phyloP scores from a whole-genome alignment of 2,329 filamentous ascomycete species.

The Emergomyces pasteurianus region DNA sequence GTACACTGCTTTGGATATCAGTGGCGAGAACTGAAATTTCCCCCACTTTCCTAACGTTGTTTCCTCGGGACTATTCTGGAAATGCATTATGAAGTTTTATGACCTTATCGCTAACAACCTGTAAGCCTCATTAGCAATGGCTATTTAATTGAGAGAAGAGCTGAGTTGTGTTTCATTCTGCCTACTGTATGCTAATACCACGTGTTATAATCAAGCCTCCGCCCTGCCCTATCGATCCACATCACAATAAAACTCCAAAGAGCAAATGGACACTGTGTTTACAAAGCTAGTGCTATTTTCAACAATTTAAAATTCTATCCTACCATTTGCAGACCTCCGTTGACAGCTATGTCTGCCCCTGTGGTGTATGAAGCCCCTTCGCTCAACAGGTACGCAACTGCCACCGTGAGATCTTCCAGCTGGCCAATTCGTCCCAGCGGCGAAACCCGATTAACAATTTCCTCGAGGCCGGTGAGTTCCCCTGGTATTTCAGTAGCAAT shows the following conservation, averaged over 20 bases:
- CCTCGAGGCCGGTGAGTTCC: background rate
- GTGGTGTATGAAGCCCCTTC: constrained; percentile 36
- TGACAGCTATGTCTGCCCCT: constrained; percentile 34
- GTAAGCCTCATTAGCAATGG: background rate
- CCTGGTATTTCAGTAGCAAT: background rate
- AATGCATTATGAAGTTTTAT: background rate
- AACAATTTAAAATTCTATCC: constrained; percentile 13
- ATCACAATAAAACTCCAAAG: background rate
- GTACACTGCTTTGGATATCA: background rate
- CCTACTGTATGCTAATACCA: background rate
- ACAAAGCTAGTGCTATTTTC: background rate
- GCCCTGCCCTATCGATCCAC: background rate
- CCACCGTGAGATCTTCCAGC: background rate
- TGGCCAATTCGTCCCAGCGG: background rate
- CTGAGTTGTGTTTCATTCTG: background rate
- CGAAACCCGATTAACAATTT: background rate
- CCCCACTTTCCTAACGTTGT: background rate
- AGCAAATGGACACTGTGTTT: background rate
- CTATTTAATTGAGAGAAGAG: background rate
- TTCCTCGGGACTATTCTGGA: background rate
- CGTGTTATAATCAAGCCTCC: background rate
- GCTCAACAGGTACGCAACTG: constrained; percentile 17
- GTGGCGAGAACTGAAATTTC: background rate
- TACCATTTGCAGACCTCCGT: constrained; percentile 34
- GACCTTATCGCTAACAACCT: background rate